Percentiles rank a stretch among this genome's conserved stretches.
Conservation (phyloP, 2,329 filamentous ascomycete genomes). For the Cladosporium sp. region DNA sequence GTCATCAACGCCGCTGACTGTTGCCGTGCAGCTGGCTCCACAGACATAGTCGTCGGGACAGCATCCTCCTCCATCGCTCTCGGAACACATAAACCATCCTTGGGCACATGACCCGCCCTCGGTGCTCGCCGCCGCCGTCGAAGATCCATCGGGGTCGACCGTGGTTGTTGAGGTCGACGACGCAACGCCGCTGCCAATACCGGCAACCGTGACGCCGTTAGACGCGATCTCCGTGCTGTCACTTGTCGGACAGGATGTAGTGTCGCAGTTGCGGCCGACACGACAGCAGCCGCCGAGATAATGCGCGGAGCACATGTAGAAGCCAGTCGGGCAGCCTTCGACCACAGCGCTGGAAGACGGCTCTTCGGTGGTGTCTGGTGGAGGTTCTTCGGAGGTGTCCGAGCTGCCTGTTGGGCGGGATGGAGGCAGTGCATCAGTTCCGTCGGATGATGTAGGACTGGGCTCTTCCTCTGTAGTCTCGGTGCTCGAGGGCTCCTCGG, state of each 20-base stretch:
- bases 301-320: slow-evolving; percentile 83
- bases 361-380: slow-evolving; percentile 29
- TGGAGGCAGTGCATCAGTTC: slow-evolving; percentile 31
- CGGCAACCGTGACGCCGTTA: slow-evolving; percentile 62
- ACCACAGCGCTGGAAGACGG: slow-evolving; percentile 31
- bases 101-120: slow-evolving; percentile 54
- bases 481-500: background rate
- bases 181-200: slow-evolving; percentile 4
- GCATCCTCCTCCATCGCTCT: slow-evolving; percentile 68
- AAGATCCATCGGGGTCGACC: slow-evolving; percentile 18
- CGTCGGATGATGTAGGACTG: slow-evolving; percentile 29
- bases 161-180: background rate
- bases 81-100: slow-evolving; percentile 74
- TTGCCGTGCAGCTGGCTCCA: slow-evolving; percentile 68
- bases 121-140: slow-evolving; percentile 29
- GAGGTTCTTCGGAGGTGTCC: slow-evolving; percentile 16
- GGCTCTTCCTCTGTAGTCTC: slow-evolving; percentile 1
- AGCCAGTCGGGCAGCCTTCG: slow-evolving; percentile 73
- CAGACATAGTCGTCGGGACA: slow-evolving; percentile 76
- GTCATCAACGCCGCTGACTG: slow-evolving; percentile 50
- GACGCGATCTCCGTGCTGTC: slow-evolving; percentile 60
- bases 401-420: slow-evolving; percentile 25
- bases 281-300: slow-evolving; percentile 83
- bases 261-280: slow-evolving; percentile 78
- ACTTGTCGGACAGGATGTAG: slow-evolving; percentile 68